Base-by-base conservation (phyloP, 768 basidiomycete species). In the Termitomyces sp. region DNA sequence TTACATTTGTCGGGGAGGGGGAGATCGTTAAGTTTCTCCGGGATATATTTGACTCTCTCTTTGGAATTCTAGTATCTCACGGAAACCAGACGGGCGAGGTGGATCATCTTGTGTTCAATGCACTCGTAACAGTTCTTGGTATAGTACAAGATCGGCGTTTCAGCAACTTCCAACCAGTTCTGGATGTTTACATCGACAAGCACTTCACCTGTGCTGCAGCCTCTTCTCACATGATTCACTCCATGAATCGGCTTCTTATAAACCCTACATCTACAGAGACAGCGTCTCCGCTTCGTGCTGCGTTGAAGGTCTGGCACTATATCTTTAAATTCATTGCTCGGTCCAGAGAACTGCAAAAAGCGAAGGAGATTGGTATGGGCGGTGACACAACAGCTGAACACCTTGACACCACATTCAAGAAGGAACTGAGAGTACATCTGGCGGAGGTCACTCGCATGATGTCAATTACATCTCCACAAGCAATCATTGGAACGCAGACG, bases 401-500 rank as follows among this genome's bases (percentile, higher is more conserved):
- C 73, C 78, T 96, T 48, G 95, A 96, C 69, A 73, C 82, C 9
- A 84, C 83, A 0, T 98, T 98, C 80, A 92, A 92, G 73, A 83
- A 86, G 40, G 96, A 97, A 65, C 74, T 96, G 33, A 83, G 84
- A 18, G 76, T 85, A 4, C 90, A 97, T 70, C 78, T 98, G 11
- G 74, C 77, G 2, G 90, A 92, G 66, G 86, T 97, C 61, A 96
- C 92, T 66, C 80, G 85, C 49, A 89, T 98, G 86, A 96, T 98
- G 96, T 81, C 87, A 0, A 84, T 83, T 2, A 81, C 84, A 0
- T 81, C 86, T 2, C 94, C 94, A 0, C 81, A 87, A 6, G 86
- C 91, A n/a, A 90, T 97, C 71, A 94, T 98, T 53, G 96, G 96
- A 55, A 96, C 96, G 2, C 96, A 98, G 70, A 94, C 94, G 1